These are phyloP conservation scores for Lactarius sanguifluus DNA, from an alignment of 768 basidiomycete species.

Conservation along the genomic window DNA sequence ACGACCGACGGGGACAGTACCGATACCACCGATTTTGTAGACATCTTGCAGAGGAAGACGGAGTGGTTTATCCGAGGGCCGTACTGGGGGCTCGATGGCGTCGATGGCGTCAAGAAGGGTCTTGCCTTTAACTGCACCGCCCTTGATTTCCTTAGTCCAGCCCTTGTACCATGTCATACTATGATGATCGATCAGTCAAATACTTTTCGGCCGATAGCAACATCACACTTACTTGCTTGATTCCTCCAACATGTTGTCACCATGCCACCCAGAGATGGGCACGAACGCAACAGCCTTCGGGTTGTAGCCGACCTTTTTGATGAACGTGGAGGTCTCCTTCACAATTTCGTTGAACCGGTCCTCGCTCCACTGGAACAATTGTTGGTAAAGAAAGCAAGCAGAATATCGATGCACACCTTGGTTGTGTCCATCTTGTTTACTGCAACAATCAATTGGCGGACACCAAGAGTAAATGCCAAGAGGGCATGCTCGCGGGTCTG, in stretches of 20 bases:
- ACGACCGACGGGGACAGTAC: constrained; percentile 99
- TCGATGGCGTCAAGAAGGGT: constrained; percentile 99
- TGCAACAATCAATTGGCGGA: constrained; percentile 98
- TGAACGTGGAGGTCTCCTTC: constrained; percentile 97
- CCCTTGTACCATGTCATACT: constrained; percentile 99
- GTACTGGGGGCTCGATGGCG: constrained; percentile 95
- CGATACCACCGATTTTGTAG: constrained; percentile 99
- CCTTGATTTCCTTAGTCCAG: constrained; percentile 96
- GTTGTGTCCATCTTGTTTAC: constrained; percentile 99
- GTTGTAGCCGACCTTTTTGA: constrained; percentile 99
- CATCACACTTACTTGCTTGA: constrained; percentile 72
- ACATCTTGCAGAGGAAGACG: constrained; percentile 99
- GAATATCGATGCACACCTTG: constrained; percentile 54
- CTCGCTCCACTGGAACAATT: constrained; percentile 83
- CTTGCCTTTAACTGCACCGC: constrained; percentile 93
- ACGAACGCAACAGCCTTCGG: constrained; percentile 98
- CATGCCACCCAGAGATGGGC: constrained; percentile 99
- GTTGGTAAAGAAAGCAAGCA: constrained; percentile 11
- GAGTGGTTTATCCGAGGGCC: constrained; percentile 99
- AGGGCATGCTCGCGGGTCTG: constrained; percentile 99
- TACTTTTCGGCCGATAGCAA: neutral
- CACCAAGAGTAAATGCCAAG: constrained; percentile 99
- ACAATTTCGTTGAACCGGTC: constrained; percentile 99
- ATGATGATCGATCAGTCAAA: constrained; percentile 27
- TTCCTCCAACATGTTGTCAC: constrained; percentile 99